These are phyloP conservation scores for Dryas octopetala DNA, from an alignment of 306 rosid species.

Conservation along the genomic window DNA sequence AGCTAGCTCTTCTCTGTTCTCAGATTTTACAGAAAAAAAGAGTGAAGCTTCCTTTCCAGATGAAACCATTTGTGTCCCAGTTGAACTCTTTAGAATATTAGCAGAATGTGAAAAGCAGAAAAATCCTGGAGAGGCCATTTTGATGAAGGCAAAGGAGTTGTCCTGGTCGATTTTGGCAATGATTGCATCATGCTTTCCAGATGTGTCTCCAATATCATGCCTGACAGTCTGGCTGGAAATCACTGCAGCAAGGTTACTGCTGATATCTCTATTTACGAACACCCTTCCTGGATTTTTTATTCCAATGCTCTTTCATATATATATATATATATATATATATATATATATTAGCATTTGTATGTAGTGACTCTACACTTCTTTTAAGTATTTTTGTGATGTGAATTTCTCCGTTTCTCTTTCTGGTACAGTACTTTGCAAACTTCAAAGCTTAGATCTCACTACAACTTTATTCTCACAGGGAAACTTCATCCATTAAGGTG, in stretches of 20 bases:
- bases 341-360: neutral
- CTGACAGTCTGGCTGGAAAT: conserved; percentile 94
- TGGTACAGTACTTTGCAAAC: conserved; percentile 2
- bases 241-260: conserved; percentile 86
- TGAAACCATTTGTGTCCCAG: conserved; percentile 64
- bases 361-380: neutral
- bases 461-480: conserved; percentile 57
- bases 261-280: conserved; percentile 27
- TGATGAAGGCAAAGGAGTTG: conserved; percentile 86
- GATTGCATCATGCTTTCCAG: conserved; percentile 92
- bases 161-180: conserved; percentile 95
- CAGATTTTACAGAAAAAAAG: conserved; percentile 57
- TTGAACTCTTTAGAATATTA: conserved; percentile 84
- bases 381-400: neutral
- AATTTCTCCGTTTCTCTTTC: neutral
- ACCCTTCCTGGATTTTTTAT: conserved; percentile 29
- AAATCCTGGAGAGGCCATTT: conserved; percentile 78
- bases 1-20: conserved; percentile 52
- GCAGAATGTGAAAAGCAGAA: conserved; percentile 81
- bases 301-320: neutral
- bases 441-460: conserved; percentile 25
- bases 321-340: neutral
- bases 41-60: conserved; percentile 53
- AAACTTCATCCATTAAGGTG: conserved; percentile 93
- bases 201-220: conserved; percentile 86